Conservation (phyloP, 192 early-diverging fungal genomes). For the Gryganskiella cystojenkinii region DNA sequence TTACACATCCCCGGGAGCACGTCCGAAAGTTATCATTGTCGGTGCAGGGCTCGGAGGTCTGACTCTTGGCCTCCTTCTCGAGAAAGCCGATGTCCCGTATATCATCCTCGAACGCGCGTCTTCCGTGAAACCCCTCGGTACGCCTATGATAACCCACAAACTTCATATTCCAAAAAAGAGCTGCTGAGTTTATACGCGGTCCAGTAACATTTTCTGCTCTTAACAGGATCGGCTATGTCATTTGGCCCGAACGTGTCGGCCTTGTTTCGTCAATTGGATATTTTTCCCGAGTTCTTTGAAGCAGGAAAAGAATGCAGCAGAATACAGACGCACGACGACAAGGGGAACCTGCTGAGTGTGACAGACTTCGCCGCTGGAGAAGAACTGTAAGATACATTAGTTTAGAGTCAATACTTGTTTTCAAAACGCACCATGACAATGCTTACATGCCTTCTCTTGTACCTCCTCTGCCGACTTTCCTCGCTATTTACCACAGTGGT, state of each 20-base stretch:
- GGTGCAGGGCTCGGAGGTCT: conserved; percentile 28
- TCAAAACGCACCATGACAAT: too few relatives aligned
- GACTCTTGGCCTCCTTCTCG: conserved; percentile 9
- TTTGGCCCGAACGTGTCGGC: neutral
- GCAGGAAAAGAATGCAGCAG: too few relatives aligned
- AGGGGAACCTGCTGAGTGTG: too few relatives aligned
- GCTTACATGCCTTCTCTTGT: too few relatives aligned
- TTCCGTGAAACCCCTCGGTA: conserved; percentile 23
- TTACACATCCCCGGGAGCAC: too few relatives aligned
- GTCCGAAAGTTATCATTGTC: conserved; percentile 18
- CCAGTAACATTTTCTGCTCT: neutral
- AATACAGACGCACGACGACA: too few relatives aligned
- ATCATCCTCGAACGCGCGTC: conserved; percentile 19
- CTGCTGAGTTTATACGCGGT: too few relatives aligned
- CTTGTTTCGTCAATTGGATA: conserved; percentile 2
- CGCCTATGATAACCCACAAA: conserved; percentile 1
- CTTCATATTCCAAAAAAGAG: too few relatives aligned
- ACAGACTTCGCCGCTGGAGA: too few relatives aligned
- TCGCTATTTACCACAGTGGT: neutral
- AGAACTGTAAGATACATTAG: neutral
- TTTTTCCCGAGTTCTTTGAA: neutral
- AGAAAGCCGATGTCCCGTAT: conserved; percentile 11
- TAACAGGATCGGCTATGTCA: conserved; percentile 10
- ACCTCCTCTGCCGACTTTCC: too few relatives aligned
- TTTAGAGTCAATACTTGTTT: too few relatives aligned